Evolutionary conservation across 2,329 filamentous ascomycete species (phyloP).

Genomic region (Tolypocladium nubicola): DNA sequence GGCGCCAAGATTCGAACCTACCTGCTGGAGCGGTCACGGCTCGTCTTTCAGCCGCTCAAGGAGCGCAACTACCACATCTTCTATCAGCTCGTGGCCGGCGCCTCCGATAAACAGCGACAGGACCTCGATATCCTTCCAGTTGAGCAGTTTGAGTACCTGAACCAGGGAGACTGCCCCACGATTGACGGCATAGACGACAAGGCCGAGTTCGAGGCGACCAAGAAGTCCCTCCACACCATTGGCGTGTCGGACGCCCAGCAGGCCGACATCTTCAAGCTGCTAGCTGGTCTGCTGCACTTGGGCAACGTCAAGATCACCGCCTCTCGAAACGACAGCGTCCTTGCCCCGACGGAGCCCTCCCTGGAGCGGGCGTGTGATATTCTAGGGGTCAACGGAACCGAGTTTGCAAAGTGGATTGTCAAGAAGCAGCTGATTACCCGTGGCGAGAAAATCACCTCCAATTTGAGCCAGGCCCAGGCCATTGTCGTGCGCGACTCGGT

Average conservation of each 20-base stretch:
- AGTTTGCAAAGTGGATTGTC: conserved; percentile 95
- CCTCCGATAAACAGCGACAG: conserved; percentile 72
- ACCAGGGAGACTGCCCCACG: conserved; percentile 81
- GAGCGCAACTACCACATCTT: conserved; percentile 99
- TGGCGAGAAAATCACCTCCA: conserved; percentile 95
- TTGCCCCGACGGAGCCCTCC: conserved; percentile 71
- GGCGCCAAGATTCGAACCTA: conserved; percentile 96
- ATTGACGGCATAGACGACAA: conserved; percentile 96
- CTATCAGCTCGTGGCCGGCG: conserved; percentile 90
- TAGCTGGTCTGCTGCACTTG: conserved; percentile 85
- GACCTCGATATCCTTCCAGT: conserved; percentile 70
- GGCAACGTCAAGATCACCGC: conserved; percentile 95
- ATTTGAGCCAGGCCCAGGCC: conserved; percentile 86
- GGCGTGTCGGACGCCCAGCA: conserved; percentile 70
- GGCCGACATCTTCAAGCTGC: conserved; percentile 74
- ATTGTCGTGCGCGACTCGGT: conserved; percentile 93
- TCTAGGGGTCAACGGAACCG: conserved; percentile 73
- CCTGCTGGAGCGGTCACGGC: conserved; percentile 82
- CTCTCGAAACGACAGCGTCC: conserved; percentile 75
- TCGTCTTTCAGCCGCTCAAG: conserved; percentile 95
- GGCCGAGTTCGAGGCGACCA: conserved; percentile 83
- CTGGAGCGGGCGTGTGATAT: conserved; percentile 73
- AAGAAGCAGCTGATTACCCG: conserved; percentile 97
- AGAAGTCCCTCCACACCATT: conserved; percentile 77
- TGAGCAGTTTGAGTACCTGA: conserved; percentile 91